These are phyloP conservation scores for Pulveroboletus sp. DNA, from an alignment of 768 basidiomycete species.

Conservation along the genomic window DNA sequence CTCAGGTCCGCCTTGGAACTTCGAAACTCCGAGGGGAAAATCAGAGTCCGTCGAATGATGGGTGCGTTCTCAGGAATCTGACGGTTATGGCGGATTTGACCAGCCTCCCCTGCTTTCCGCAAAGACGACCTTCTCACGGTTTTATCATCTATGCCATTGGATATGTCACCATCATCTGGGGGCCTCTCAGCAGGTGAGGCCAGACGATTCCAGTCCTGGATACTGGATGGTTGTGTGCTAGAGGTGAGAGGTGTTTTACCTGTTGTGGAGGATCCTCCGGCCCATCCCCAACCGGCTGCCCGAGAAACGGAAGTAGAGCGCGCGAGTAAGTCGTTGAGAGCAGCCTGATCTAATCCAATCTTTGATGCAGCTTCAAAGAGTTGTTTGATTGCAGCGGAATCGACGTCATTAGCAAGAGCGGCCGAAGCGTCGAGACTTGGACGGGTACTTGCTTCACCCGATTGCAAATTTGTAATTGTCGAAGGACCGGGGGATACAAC, in stretches of 20 bases:
- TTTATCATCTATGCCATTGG: conserved; percentile 24
- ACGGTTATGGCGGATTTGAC: conserved; percentile 28
- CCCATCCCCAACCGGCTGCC: conserved; percentile 40
- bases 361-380: conserved; percentile 71
- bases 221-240: conserved; percentile 11
- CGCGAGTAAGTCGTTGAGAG: conserved; percentile 62
- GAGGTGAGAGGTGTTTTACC: conserved; percentile 22
- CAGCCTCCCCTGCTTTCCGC: conserved; percentile 21
- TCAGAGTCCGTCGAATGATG: conserved; percentile 73
- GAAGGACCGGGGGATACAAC: conserved; percentile 22
- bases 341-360: conserved; percentile 70
- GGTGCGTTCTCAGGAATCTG: conserved; percentile 38
- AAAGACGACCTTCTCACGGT: conserved; percentile 27
- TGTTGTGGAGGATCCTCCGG: conserved; percentile 21
- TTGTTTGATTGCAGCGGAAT: conserved; percentile 59
- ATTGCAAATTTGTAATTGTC: background rate
- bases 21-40: conserved; percentile 66
- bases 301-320: conserved; percentile 67
- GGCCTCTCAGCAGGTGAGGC: conserved; percentile 22
- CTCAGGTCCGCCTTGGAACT: conserved; percentile 53
- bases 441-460: conserved; percentile 16
- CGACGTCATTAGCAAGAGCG: conserved; percentile 27
- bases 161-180: conserved; percentile 28
- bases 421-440: conserved; percentile 24
- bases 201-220: conserved; percentile 12